phyloP scores from a whole-genome alignment of 306 rosid species.

The Pyrus bretschneideri region DNA sequence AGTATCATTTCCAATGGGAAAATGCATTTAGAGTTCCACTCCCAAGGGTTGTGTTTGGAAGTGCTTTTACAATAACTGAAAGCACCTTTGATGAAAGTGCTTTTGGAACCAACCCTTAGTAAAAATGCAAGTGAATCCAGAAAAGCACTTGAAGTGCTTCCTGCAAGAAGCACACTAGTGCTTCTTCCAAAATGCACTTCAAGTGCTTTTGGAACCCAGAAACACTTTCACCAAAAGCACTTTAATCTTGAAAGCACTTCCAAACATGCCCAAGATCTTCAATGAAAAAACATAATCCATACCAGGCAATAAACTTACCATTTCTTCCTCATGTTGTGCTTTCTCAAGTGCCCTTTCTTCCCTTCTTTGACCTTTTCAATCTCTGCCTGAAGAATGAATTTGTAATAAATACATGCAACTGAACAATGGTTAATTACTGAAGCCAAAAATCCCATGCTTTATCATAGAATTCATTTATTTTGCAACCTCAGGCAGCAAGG shows the following conservation, averaged over 20 bases:
- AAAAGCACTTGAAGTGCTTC: no score
- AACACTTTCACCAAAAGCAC: no score
- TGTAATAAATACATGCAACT: not conserved
- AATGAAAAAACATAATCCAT: slow-evolving; percentile 2
- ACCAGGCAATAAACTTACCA: slow-evolving; percentile 46
- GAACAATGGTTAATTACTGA: not conserved
- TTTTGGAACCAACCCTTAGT: no score
- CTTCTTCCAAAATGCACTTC: no score
- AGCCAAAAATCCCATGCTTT: not conserved
- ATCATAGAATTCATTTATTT: not conserved
- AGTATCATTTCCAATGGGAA: not conserved
- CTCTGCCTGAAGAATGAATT: slow-evolving; percentile 67
- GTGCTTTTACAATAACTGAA: no score
- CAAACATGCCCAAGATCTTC: slow-evolving; percentile 1
- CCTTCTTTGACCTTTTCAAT: slow-evolving; percentile 95
- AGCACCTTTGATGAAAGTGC: no score
- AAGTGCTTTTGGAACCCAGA: no score
- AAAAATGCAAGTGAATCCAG: no score
- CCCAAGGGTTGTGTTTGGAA: no score
- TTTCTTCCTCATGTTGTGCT: slow-evolving; percentile 94
- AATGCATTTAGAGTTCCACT: not conserved
- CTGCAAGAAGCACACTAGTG: no score
- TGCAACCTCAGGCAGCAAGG: not conserved
- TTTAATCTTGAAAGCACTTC: no score
- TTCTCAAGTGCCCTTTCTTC: slow-evolving; percentile 97